A percentile compares a stretch with the other conserved stretches of the same genome.
Conservation (phyloP, 1,284 basidiomycete genomes). For the Ustilago crameri region DNA sequence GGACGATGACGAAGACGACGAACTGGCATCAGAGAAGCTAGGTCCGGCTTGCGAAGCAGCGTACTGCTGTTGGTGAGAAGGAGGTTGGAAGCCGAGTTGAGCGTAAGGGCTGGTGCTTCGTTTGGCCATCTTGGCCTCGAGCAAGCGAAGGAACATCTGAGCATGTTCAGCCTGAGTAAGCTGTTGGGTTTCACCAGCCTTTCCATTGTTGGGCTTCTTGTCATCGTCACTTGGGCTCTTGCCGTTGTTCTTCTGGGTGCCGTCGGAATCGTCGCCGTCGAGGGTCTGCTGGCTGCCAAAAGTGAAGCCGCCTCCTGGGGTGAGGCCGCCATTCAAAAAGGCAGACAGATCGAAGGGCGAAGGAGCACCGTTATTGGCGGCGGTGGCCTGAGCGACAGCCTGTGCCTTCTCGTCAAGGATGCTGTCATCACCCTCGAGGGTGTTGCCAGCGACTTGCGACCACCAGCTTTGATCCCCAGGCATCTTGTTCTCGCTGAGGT, state of each 20-base stretch:
- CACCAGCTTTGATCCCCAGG: constrained; percentile 61
- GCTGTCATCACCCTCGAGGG: constrained; percentile 48
- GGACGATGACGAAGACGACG: constrained; percentile 25
- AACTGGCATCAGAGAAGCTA: constrained; percentile 29
- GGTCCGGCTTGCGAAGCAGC: constrained; percentile 24
- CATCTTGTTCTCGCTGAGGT: constrained; percentile 52
- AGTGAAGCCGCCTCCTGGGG: constrained; percentile 48
- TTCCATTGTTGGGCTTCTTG: constrained; percentile 25
- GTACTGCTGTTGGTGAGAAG: constrained; percentile 37
- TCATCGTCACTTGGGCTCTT: constrained; percentile 9
- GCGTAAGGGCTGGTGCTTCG: constrained; percentile 46
- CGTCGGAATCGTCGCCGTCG: constrained; percentile 11
- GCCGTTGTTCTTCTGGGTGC: constrained; percentile 16
- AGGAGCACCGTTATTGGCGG: constrained; percentile 34
- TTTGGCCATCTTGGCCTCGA: constrained; percentile 54
- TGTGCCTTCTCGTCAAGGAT: constrained; percentile 62
- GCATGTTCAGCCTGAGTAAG: constrained; percentile 50
- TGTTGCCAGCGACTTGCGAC: constrained; percentile 52
- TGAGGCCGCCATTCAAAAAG: constrained; percentile 59
- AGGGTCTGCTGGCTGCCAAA: constrained; percentile 32
- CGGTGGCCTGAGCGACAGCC: constrained; percentile 54
- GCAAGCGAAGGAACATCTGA: constrained; percentile 52
- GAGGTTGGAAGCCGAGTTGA: constrained; percentile 57
- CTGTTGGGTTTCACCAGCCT: constrained; percentile 18
- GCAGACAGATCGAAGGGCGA: constrained; percentile 59